Evolutionary conservation across 2,329 filamentous ascomycete species (phyloP), one percentile per base, ranked within the genome.

Genomic region (Stylonectria norvegica): DNA sequence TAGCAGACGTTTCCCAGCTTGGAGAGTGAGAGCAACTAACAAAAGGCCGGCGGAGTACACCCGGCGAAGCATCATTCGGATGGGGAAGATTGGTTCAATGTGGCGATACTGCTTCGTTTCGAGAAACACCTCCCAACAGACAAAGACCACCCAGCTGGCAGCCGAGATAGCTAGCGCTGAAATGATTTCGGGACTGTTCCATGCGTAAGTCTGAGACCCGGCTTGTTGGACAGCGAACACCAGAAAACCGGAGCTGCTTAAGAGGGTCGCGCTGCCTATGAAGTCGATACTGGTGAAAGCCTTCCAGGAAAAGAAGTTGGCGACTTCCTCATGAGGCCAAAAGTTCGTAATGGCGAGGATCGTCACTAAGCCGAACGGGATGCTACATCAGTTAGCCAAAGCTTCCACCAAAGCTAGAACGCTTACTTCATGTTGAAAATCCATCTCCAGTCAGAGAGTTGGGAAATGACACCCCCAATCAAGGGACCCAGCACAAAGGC

Each of bases 341-440:
- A 68, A 63, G 38, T 67, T 63, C n/a, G 70, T 65, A 3, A 79
- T 67, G 4, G 65, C 66, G 12, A 68, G 50, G n/a, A 77, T 65
- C 4, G 71, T 66, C 9, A 70, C 50, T 3, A 70, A 53, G 1
- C 73, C 73, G 47, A 72, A 70, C 0, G 75, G 75, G 16, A 77
- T 65, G 47, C 74, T 77, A 40, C 8, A n/a, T 6, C 6, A 19
- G 45, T 55, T 40, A 58, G 42, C 16, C 35, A 14, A 30, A 20
- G 18, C 5, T 15, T 11, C 44, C 7, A 15, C 9, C 18, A 11
- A 19, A 19, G 5, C 3, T 14, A 5, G 16, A 11, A 9, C 7
- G 49, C 70, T 32, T 60, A 80, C 76, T 83, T 83, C 57, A 81
- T 73, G 57, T 76, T 75, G 57, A 82, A 82, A 27, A 82, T 68